Evolutionary conservation across 176 grass and related monocot genomes (phyloP).

Genomic region (Melocanna baccifera): DNA sequence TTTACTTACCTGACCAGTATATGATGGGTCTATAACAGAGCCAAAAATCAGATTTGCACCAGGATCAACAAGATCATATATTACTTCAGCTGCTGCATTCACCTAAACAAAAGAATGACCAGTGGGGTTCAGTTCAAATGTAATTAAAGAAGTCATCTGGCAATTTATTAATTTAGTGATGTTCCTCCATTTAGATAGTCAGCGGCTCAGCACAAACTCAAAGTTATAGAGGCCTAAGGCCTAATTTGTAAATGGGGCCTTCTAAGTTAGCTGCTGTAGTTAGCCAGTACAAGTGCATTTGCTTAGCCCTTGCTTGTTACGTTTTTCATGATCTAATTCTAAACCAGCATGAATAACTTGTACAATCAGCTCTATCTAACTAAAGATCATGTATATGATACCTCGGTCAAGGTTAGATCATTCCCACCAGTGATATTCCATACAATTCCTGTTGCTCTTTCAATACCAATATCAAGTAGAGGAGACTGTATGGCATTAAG

Average conservation of each 20-base stretch:
- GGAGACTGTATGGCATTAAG: too few relatives aligned
- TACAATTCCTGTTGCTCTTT: too few relatives aligned
- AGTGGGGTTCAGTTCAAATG: neutral
- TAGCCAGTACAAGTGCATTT: neutral
- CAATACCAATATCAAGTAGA: too few relatives aligned
- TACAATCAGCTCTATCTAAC: neutral
- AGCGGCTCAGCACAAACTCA: neutral
- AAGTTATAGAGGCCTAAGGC: neutral
- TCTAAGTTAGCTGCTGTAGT: neutral
- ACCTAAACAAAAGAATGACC: conserved; percentile 48
- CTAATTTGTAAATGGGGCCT: neutral
- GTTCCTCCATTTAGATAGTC: neutral
- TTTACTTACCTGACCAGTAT: conserved; percentile 77
- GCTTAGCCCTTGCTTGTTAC: neutral
- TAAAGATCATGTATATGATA: conserved; percentile 8
- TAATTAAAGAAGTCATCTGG: neutral
- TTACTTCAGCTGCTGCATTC: conserved; percentile 87
- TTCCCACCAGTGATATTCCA: neutral
- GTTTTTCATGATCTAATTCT: neutral
- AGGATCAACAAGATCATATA: conserved; percentile 94
- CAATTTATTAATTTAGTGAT: neutral
- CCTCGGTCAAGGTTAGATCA: conserved; percentile 85
- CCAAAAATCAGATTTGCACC: conserved; percentile 94
- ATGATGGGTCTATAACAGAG: conserved; percentile 80
- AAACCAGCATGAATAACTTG: neutral